Base-by-base conservation (phyloP, 1,139 yeast species). In the Arxiozyma slooffiae region DNA sequence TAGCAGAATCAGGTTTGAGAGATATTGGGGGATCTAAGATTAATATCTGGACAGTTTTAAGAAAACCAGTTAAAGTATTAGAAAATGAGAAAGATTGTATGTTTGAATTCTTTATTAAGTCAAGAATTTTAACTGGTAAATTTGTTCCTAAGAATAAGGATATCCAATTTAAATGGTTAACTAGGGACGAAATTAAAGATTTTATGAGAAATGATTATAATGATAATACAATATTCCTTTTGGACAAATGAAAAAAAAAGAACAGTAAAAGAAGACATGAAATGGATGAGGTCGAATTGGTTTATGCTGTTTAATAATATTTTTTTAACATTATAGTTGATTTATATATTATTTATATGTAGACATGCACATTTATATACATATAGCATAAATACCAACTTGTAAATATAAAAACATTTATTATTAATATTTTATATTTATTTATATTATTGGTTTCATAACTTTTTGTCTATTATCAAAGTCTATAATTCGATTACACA, bases 31-130 rank as follows among this genome's bases (percentile, higher is more conserved):
- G 96, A 40, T 78, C 75, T 18, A 69, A 76, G 51, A 79, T 92
- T 65, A 85, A 88, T 67, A 84, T 90, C 48, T 92, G 95, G 85
- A 80, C 87, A 21, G 96, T 92, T 18, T 87, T 97, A 24, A 80
- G 80, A 55, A 84, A 85, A 11, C 98, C 98, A 43, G 83, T 92
- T 47, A 94, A 85, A 53, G 81, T 85, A 7, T 62, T 80, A 53
- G 70, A 72, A 55, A 69, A 66, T 48, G 69, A 66, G 47, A 59
- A 61, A 3, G 61, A 61, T 41, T 60, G 60, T 2, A 48, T 55
- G 1, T 57, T 66, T 51, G 70, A 66, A 54, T 92, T 82, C 64
- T 74, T 86, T 61, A 81, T 92, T 63, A 88, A 88, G 69, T 85
- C 95, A 44, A 96, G 88, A 66, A 87, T 92, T 51, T 72, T 92